Evolutionary conservation across 441 rosid species (phyloP).

Genomic region (Erysimum cheiri): DNA sequence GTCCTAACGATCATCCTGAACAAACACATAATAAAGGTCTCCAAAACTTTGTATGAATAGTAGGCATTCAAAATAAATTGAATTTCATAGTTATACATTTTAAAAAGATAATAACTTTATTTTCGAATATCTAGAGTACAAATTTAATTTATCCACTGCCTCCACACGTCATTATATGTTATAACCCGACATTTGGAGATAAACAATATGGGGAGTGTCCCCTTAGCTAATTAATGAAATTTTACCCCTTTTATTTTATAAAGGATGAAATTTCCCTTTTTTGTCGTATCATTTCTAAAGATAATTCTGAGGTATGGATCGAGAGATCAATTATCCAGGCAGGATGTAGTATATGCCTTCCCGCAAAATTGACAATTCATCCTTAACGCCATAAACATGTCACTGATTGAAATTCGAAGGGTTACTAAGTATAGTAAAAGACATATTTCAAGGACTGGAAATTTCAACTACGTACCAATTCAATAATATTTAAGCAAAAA

Average conservation of each 20-base stretch:
- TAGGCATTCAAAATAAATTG: background rate
- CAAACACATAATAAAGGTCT: no score
- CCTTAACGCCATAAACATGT: constrained; percentile 21
- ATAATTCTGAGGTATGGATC: constrained; percentile 36
- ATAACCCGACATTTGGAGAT: constrained; percentile 34
- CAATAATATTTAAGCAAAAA: no score
- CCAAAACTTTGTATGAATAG: background rate
- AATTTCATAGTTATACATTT: background rate
- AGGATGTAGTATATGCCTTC: background rate
- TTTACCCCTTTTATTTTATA: background rate
- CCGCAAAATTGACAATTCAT: constrained; percentile 29
- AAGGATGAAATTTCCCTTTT: background rate
- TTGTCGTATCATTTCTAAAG: background rate
- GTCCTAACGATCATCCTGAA: background rate
- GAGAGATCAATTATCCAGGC: constrained; percentile 22
- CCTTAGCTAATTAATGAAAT: constrained; percentile 21
- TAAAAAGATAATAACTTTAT: background rate
- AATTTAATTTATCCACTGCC: background rate
- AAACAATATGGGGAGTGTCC: constrained; percentile 21
- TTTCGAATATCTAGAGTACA: background rate
- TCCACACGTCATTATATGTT: constrained; percentile 15
- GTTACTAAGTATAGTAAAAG: constrained; percentile 39
- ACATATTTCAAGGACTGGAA: constrained; percentile 17
- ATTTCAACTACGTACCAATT: constrained; percentile 20
- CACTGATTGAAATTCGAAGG: constrained; percentile 15